Evolutionary conservation across 768 basidiomycete genomes (phyloP).

Genomic region (Amanita jacksonii): DNA sequence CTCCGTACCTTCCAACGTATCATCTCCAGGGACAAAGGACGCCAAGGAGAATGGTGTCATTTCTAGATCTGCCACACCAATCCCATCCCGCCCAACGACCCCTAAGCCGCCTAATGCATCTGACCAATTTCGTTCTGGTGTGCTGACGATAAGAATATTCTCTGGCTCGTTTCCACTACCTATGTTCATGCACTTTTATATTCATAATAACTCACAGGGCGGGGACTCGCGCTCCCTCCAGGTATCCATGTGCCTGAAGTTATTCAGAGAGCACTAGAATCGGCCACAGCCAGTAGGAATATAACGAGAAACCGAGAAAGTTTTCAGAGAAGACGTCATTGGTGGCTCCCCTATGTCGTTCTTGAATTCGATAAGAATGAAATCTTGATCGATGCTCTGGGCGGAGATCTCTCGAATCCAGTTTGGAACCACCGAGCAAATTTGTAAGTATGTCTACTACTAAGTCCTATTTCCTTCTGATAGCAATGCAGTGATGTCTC

Average conservation of each 20-base stretch:
- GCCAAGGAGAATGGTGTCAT: constrained; percentile 57
- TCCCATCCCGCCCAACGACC: constrained; percentile 74
- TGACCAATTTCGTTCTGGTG: constrained; percentile 74
- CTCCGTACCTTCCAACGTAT: background rate
- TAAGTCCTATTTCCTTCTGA: constrained; percentile 1
- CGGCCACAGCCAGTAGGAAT: constrained; percentile 41
- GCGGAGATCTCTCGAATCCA: constrained; percentile 84
- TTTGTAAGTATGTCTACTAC: constrained; percentile 53
- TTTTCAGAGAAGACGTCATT: constrained; percentile 85
- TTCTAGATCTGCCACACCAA: constrained; percentile 74
- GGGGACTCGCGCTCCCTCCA: constrained; percentile 72
- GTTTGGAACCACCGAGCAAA: constrained; percentile 95
- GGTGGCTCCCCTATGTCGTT: constrained; percentile 97
- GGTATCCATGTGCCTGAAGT: constrained; percentile 75
- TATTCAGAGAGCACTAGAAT: constrained; percentile 70
- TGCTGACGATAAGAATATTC: constrained; percentile 94
- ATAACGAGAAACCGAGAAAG: constrained; percentile 79
- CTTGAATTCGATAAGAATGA: constrained; percentile 98
- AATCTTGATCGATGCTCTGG: constrained; percentile 90
- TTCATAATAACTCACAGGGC: constrained; percentile 35
- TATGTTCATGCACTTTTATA: background rate
- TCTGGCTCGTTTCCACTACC: constrained; percentile 51
- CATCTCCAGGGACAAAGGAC: constrained; percentile 53
- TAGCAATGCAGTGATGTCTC: constrained; percentile 72
- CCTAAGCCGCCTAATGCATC: constrained; percentile 48